Evolutionary conservation across 768 basidiomycete species (phyloP).

Genomic region (Agrocybe praecox): DNA sequence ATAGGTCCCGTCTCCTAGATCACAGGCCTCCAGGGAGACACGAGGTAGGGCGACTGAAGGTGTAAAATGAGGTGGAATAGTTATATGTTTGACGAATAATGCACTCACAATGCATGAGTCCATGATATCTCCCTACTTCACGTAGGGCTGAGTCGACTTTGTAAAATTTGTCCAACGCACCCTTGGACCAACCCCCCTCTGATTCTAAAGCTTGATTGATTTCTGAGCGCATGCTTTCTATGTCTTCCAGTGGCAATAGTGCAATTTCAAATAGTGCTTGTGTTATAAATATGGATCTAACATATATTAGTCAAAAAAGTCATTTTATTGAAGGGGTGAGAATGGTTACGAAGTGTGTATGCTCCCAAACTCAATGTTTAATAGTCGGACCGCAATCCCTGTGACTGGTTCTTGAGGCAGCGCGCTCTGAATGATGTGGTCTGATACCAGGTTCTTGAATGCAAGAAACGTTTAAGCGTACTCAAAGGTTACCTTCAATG

Average conservation of each 20-base stretch:
- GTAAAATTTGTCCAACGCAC: slow-evolving; percentile 30
- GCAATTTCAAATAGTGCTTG: slow-evolving; percentile 37
- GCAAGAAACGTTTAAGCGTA: slow-evolving; percentile 1
- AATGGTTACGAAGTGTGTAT: slow-evolving; percentile 37
- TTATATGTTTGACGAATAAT: not conserved
- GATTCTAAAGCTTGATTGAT: slow-evolving; percentile 32
- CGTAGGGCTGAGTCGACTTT: slow-evolving; percentile 38
- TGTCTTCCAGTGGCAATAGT: slow-evolving; percentile 24
- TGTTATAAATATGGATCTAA: slow-evolving; percentile 37
- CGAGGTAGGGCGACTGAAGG: slow-evolving; percentile 32
- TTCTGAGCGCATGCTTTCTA: slow-evolving; percentile 34
- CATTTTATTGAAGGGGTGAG: not conserved
- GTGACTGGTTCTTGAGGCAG: slow-evolving; percentile 31
- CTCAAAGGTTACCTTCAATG: not conserved
- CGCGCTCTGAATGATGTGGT: slow-evolving; percentile 30
- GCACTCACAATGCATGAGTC: slow-evolving; percentile 33
- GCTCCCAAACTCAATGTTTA: slow-evolving; percentile 42
- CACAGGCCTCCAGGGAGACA: slow-evolving; percentile 25
- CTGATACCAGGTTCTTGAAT: slow-evolving; percentile 25
- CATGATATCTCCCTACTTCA: slow-evolving; percentile 36
- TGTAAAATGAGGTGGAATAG: not conserved
- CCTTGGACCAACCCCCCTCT: slow-evolving; percentile 39
- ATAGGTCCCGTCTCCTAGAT: slow-evolving; percentile 32
- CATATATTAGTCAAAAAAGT: not conserved
- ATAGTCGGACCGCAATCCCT: slow-evolving; percentile 34